Conservation (phyloP, 345 rosid species). For the Capsella bursapastoris region DNA sequence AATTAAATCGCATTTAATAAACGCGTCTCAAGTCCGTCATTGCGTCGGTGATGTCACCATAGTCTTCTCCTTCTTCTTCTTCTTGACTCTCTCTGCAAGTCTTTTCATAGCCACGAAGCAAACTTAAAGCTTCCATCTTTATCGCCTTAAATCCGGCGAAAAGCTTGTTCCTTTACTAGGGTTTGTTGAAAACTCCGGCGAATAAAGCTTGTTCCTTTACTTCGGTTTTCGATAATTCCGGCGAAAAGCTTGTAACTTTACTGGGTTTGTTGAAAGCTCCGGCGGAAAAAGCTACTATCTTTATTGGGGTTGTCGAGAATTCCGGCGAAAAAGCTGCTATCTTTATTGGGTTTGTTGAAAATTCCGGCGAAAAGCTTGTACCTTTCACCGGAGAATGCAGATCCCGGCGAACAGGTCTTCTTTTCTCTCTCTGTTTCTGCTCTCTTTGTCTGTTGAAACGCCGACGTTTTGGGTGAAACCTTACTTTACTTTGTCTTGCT, state of each 20-base stretch:
- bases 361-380: not conserved
- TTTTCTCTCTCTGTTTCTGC: conserved; percentile 7
- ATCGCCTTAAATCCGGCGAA: not conserved
- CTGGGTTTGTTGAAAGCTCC: no score
- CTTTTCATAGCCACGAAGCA: not conserved
- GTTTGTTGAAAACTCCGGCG: not conserved
- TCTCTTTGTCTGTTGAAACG: conserved; percentile 16
- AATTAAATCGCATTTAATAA: conserved; percentile 50
- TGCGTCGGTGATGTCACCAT: conserved; percentile 39
- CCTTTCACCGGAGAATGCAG: conserved; percentile 35
- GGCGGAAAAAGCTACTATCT: no score
- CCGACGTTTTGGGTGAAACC: conserved; percentile 4
- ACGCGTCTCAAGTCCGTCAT: conserved; percentile 56
- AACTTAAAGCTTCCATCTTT: not conserved
- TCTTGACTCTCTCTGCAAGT: not conserved
- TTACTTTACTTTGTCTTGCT: not conserved
- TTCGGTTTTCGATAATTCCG: not conserved
- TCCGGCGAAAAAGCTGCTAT: not conserved
- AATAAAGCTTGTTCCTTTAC: not conserved
- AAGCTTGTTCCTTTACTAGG: no score
- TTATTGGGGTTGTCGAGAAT: not conserved
- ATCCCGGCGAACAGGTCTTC: conserved; percentile 35
- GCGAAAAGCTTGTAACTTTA: not conserved
- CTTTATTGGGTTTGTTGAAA: not conserved
- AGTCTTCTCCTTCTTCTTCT: not conserved